Evolutionary conservation across 2,329 filamentous ascomycete genomes (phyloP).

Genomic region (Aspergillus novofumigatus): DNA sequence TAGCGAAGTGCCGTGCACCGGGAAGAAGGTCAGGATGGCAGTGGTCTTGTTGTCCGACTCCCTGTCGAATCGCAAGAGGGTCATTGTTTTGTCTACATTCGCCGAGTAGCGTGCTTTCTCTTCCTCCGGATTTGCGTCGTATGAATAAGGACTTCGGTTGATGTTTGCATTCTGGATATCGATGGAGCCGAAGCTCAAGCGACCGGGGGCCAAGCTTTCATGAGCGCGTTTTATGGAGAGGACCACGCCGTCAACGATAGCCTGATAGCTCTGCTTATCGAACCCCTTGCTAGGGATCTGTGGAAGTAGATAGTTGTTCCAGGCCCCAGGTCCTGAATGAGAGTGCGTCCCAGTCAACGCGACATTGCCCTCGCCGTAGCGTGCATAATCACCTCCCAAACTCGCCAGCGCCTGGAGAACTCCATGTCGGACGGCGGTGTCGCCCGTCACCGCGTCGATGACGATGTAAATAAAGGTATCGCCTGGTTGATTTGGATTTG

Average conservation of each 20-base stretch:
- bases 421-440: constrained; percentile 84
- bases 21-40: constrained; percentile 84
- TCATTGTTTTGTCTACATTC: constrained; percentile 72
- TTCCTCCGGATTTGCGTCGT: constrained; percentile 74
- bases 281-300: constrained; percentile 88
- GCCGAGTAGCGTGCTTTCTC: constrained; percentile 67
- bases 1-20: constrained; percentile 87
- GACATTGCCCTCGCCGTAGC: constrained; percentile 76
- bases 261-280: constrained; percentile 77
- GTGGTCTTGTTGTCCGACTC: constrained; percentile 70
- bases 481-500: constrained; percentile 58
- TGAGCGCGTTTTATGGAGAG: constrained; percentile 80
- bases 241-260: constrained; percentile 81
- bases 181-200: constrained; percentile 65
- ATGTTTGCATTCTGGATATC: constrained; percentile 74
- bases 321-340: constrained; percentile 85
- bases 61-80: constrained; percentile 72
- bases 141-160: constrained; percentile 84
- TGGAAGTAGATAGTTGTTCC: constrained; percentile 90
- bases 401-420: constrained; percentile 69
- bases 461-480: constrained; percentile 84
- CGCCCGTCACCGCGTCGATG: constrained; percentile 80
- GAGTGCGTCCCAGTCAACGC: constrained; percentile 91
- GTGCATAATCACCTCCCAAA: constrained; percentile 66
- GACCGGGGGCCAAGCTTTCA: constrained; percentile 63